Evolutionary conservation across 2,329 filamentous ascomycete species (phyloP).

Genomic region (Colletotrichum tabaci): DNA sequence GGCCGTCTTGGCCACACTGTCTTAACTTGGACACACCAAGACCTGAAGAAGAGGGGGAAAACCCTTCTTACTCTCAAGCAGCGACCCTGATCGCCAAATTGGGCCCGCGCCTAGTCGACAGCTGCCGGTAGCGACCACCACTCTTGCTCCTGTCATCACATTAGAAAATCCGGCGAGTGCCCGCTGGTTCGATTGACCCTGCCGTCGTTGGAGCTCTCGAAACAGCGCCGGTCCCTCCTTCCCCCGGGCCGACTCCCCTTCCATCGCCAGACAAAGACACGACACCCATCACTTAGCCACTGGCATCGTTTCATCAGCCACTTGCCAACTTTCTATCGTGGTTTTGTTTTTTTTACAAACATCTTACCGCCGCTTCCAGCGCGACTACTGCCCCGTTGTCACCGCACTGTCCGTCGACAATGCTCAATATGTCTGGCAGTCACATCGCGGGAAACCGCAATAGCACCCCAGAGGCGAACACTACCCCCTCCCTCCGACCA

Average conservation of each 20-base stretch:
- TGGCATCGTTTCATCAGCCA: constrained; percentile 39
- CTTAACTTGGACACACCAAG: constrained; percentile 23
- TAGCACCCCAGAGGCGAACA: constrained; percentile 94
- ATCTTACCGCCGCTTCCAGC: constrained; percentile 13
- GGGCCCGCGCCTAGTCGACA: constrained; percentile 1
- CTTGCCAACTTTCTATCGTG: constrained; percentile 26
- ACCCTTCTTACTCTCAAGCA: constrained; percentile 5
- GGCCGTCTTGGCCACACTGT: constrained; percentile 11
- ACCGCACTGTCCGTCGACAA: constrained; percentile 48
- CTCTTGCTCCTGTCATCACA: background rate
- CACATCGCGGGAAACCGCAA: constrained; percentile 88
- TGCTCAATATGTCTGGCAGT: constrained; percentile 77
- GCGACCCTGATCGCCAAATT: background rate
- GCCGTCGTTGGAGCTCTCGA: constrained; percentile 38
- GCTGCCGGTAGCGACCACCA: background rate
- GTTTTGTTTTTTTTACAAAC: constrained; percentile 38
- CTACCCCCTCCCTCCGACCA: constrained; percentile 85
- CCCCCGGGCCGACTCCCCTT: constrained; percentile 37
- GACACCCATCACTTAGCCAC: constrained; percentile 39
- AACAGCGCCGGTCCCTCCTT: constrained; percentile 40
- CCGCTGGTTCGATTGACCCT: constrained; percentile 21
- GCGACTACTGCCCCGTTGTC: constrained; percentile 18
- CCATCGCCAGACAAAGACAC: constrained; percentile 39
- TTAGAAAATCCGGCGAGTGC: constrained; percentile 1
- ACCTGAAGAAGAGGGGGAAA: constrained; percentile 1